phyloP scores from a whole-genome alignment of 202 grass and related monocot species.

The Saccharum hybrid region DNA sequence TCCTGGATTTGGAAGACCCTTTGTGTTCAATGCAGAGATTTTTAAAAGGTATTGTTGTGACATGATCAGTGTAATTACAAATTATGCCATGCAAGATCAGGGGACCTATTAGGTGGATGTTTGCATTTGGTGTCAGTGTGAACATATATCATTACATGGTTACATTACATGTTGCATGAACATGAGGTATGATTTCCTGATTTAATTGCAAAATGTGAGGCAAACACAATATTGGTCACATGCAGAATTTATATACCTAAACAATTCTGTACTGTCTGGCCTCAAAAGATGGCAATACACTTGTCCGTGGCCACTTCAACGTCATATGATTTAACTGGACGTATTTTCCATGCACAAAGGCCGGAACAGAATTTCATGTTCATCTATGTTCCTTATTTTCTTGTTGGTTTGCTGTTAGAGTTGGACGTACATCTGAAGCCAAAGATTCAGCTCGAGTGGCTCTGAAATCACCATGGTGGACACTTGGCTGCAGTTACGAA shows the following conservation, averaged over 20 bases:
- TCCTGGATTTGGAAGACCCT: constrained; percentile 94
- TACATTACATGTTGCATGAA: constrained; percentile 12
- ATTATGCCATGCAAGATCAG: constrained; percentile 13
- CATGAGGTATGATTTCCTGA: neutral
- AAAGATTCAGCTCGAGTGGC: constrained; percentile 91
- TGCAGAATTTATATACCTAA: neutral
- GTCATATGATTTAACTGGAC: neutral
- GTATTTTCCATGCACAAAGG: neutral
- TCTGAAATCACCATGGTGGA: constrained; percentile 97
- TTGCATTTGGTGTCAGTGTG: neutral
- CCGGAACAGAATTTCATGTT: neutral
- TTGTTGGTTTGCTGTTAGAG: constrained; percentile 36
- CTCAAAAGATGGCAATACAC: neutral
- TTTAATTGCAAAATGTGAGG: neutral
- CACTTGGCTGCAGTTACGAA: constrained; percentile 82
- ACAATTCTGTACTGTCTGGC: neutral
- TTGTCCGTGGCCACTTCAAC: neutral
- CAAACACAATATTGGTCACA: neutral
- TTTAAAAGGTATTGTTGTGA: constrained; percentile 67
- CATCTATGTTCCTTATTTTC: neutral
- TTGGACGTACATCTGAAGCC: constrained; percentile 79
- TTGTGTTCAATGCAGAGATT: constrained; percentile 79
- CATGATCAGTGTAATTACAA: constrained; percentile 25
- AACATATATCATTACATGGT: neutral
- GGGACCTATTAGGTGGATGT: neutral